A percentile compares a stretch with the other conserved stretches of the same genome.
Evolutionary conservation across 2,329 filamentous ascomycete species (phyloP).

Genomic region (Nemania abortiva): DNA sequence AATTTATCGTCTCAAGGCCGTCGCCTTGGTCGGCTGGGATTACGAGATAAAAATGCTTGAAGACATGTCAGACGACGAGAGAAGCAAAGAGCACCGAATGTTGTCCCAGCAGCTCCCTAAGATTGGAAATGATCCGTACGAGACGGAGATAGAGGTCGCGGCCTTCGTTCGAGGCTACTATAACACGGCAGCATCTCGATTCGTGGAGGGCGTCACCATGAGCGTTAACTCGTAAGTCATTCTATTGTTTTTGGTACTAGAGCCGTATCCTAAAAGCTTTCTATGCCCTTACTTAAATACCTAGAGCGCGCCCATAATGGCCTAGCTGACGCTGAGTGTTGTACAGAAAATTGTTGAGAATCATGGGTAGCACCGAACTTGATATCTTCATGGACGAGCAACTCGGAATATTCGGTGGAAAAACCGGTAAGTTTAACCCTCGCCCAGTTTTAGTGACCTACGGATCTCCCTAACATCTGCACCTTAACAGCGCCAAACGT

Average conservation of each 20-base stretch:
- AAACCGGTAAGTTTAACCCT: constrained; percentile 45
- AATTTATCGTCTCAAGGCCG: constrained; percentile 60
- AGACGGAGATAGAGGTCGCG: constrained; percentile 70
- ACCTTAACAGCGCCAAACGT: constrained; percentile 47
- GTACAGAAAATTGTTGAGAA: constrained; percentile 44
- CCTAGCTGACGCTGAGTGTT: not conserved
- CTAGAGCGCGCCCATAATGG: not conserved
- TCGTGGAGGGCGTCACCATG: constrained; percentile 65
- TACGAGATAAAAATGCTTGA: constrained; percentile 47
- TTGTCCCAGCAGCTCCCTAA: constrained; percentile 59
- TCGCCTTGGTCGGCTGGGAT: constrained; percentile 54
- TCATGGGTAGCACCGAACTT: constrained; percentile 42
- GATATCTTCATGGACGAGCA: constrained; percentile 47
- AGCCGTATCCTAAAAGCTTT: not conserved
- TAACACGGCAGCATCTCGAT: constrained; percentile 71
- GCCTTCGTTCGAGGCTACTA: constrained; percentile 77
- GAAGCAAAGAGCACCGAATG: constrained; percentile 57
- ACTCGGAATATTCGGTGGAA: constrained; percentile 44
- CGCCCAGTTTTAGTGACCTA: not conserved
- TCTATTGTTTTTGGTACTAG: not conserved
- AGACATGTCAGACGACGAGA: constrained; percentile 63
- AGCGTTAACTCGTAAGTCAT: constrained; percentile 47
- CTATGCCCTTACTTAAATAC: too few species aligned
- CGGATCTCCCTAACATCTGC: constrained; percentile 5
- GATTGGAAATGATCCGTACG: constrained; percentile 69